Base-by-base conservation (phyloP, 1,139 yeast genomes). In the Zygotorulaspora mrakii region DNA sequence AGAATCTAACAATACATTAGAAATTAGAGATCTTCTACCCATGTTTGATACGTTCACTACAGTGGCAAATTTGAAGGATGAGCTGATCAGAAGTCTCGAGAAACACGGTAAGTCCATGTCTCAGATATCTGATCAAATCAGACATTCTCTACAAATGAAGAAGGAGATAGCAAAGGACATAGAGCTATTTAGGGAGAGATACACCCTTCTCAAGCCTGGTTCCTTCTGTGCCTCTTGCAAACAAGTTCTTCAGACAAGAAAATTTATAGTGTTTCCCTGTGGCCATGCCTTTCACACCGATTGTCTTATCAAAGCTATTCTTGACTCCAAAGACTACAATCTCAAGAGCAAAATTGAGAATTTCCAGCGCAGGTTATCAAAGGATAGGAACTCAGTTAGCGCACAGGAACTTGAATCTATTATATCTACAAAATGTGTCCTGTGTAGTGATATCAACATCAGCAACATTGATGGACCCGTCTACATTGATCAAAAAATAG, bases 241-340 rank as follows among this genome's bases (percentile, higher is more conserved):
- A 12, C 73, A 73, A 49, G 73, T 94, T 5, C 66, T 91, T 33
- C 74, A 87, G 2, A 74, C 80, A 3, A 76, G 89, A 43, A 81
- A 82, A 53, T 89, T 88, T 55, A 72, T 83, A 37, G 78, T 82
- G 8, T 91, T 88, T 57, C 96, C 96, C 0, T 91, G 98, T 57
- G 83, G 77, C 46, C 98, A 91, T 62, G 79, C 86, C 5, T 84
- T 85, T 66, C 98, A 94, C 59, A 81, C 82, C 42, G 96, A 88
- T 55, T 94, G 98, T 64, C 64, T 88, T 18, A 74, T 84, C 4
- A 74, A 77, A 42, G 67, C 67, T 26, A 74, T 82, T 29, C 60
- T 82, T 39, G 69, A 72, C 40, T 79, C 83, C 8, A 78, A 81
- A 25, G 87, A 87, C 54, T 82, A 81, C 56, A 73, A 77, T 35